Conservation (phyloP, 331 rosid genomes). For the Saraca asoca region DNA sequence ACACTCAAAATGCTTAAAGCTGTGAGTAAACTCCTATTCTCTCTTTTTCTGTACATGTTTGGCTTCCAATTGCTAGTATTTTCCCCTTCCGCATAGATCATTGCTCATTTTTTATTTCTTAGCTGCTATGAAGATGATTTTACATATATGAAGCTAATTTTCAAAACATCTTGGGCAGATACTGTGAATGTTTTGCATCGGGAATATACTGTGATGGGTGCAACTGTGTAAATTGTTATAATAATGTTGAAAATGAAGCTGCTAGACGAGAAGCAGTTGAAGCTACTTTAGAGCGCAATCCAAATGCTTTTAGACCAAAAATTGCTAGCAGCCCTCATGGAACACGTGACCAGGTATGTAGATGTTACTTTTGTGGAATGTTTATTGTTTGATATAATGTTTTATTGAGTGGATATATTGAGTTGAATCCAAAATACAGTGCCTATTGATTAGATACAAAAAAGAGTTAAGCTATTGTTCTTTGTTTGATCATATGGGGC, state of each 20-base stretch:
- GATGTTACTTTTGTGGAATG: constrained; percentile 27
- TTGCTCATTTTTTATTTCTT: constrained; percentile 11
- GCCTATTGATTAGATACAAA: no score
- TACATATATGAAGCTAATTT: constrained; percentile 30
- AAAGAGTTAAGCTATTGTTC: no score
- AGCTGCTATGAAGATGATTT: constrained; percentile 18
- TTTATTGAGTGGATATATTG: constrained; percentile 19
- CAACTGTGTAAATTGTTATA: constrained; percentile 91
- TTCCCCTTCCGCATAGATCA: neutral
- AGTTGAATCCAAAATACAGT: constrained; percentile 17
- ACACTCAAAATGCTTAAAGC: constrained; percentile 92
- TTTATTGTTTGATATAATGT: constrained; percentile 13
- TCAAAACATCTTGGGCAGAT: constrained; percentile 54
- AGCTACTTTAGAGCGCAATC: constrained; percentile 96
- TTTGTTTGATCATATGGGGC: no score
- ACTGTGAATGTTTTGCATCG: constrained; percentile 98
- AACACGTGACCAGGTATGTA: constrained; percentile 67
- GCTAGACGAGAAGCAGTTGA: constrained; percentile 91
- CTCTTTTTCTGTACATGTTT: neutral
- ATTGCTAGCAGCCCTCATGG: constrained; percentile 98
- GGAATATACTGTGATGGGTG: constrained; percentile 98
- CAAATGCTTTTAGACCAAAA: constrained; percentile 96
- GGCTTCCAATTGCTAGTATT: constrained; percentile 5
- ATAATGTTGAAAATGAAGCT: constrained; percentile 91
- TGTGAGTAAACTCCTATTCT: constrained; percentile 61